Evolutionary conservation across 2,329 filamentous ascomycete genomes (phyloP).

Genomic region (Aspergillus fijiensis): DNA sequence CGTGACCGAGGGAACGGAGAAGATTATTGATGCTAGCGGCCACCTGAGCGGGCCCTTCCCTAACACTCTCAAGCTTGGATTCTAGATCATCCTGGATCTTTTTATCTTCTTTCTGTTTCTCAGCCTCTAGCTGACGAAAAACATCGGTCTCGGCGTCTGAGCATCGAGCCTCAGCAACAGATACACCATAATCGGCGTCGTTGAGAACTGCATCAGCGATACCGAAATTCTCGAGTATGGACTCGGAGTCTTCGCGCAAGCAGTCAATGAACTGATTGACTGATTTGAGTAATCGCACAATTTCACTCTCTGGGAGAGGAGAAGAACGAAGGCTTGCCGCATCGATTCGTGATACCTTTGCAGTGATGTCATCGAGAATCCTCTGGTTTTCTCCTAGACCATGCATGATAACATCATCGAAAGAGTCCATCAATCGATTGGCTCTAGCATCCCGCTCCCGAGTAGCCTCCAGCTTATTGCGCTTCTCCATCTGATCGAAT

Average conservation of each 20-base stretch:
- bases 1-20: conserved; percentile 36
- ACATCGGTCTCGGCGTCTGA: conserved; percentile 44
- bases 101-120: conserved; percentile 51
- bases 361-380: conserved; percentile 50
- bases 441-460: conserved; percentile 51
- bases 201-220: conserved; percentile 52
- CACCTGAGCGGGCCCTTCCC: conserved; percentile 40
- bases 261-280: conserved; percentile 40
- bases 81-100: conserved; percentile 46
- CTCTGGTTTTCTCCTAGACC: conserved; percentile 54
- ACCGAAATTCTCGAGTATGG: conserved; percentile 49
- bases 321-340: conserved; percentile 32
- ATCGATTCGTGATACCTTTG: conserved; percentile 43
- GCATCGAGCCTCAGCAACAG: conserved; percentile 53
- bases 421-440: conserved; percentile 51
- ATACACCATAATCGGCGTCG: conserved; percentile 53
- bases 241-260: conserved; percentile 46
- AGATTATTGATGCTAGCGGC: conserved; percentile 39
- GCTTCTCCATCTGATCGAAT: conserved; percentile 53
- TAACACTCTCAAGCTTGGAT: conserved; percentile 44
- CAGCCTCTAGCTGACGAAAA: conserved; percentile 44
- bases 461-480: conserved; percentile 50
- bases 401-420: conserved; percentile 52
- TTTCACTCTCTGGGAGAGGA: conserved; percentile 36
- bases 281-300: conserved; percentile 41